Conservation (phyloP, 2,329 filamentous ascomycete species). For the Sclerotinia spermophila region DNA sequence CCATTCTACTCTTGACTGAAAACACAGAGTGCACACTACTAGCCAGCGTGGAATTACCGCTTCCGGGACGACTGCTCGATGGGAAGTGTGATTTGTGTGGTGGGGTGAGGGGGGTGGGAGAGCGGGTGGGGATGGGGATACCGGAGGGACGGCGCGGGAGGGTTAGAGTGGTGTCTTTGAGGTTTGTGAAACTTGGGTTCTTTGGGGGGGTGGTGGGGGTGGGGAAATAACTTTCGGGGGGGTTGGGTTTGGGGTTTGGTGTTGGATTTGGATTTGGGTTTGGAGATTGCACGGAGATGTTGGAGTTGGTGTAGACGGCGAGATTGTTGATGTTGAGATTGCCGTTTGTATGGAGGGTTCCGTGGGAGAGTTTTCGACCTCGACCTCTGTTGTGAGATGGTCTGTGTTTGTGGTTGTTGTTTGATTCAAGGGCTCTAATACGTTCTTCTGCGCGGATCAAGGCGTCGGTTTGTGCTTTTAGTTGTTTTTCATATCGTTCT, state of each 20-base stretch:
- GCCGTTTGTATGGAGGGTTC: constrained; percentile 15
- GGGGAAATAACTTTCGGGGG: constrained; percentile 5
- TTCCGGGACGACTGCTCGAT: constrained; percentile 19
- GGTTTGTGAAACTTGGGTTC: constrained; percentile 18
- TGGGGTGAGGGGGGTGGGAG: constrained; percentile 24
- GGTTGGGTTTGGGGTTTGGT: background rate
- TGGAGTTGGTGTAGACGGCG: background rate
- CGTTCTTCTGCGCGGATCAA: constrained; percentile 17
- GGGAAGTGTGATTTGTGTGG: constrained; percentile 6
- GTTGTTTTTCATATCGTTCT: constrained; percentile 26
- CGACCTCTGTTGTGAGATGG: constrained; percentile 22
- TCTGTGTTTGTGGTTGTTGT: constrained; percentile 6
- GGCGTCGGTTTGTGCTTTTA: constrained; percentile 21
- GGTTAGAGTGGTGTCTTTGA: background rate
- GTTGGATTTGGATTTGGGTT: background rate
- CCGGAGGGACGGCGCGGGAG: constrained; percentile 4
- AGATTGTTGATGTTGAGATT: constrained; percentile 6
- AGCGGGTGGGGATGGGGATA: constrained; percentile 18
- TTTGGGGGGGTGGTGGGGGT: background rate
- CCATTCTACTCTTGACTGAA: constrained; percentile 20
- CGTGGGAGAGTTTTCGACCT: constrained; percentile 18
- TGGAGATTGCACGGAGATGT: background rate
- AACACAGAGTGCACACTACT: constrained; percentile 26
- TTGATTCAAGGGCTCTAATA: constrained; percentile 20
- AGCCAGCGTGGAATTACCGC: constrained; percentile 23